Evolutionary conservation across 1,139 yeast species (phyloP), one percentile per base, ranked within the genome.

Genomic region (Kodamaea sp.): DNA sequence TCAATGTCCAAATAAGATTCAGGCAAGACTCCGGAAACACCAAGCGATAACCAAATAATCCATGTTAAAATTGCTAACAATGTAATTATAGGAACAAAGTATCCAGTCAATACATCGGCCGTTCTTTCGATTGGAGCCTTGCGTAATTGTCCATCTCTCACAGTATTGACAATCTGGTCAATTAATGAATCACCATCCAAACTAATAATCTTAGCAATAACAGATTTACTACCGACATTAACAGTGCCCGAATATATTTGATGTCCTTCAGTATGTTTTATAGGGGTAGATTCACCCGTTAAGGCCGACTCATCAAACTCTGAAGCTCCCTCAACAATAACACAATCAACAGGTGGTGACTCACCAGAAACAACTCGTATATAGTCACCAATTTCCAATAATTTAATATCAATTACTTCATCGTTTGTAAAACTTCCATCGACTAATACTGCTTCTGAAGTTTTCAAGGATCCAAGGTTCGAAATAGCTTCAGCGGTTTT

Each of bases 291-390:
- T 55, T 84, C 95, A 26, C 95, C 95, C 0, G 94, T 84, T 11
- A 85, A 65, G 20, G 90, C 86, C 31, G 88, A 78, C 53, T 84
- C 94, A 52, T 85, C 87, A 57, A 85, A 82, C 29, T 76, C 76
- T 0, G 84, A 58, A 2, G 58, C 50, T 1, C 88, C 87, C 8
- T 70, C 66, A n/a, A 74, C 60, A 15, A 84, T 65, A 2, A 80
- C 74, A 46, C 86, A 79, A 54, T 84, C 94, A 3, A 79, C 77
- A 2, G 90, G 82, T 2, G 88, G 87, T 0, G 87, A 76, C 51
- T 79, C 84, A 2, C 94, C 94, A 0, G 86, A 74, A 2, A 73
- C 59, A 11, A 84, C 67, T 29, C 74, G 63, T 20, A 83, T 78
- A 37, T 53, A 65, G 53, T 84, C 94, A 6, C 82, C 87, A 22